Conservation (phyloP, 768 basidiomycete species). For the Termitomyces sp. region DNA sequence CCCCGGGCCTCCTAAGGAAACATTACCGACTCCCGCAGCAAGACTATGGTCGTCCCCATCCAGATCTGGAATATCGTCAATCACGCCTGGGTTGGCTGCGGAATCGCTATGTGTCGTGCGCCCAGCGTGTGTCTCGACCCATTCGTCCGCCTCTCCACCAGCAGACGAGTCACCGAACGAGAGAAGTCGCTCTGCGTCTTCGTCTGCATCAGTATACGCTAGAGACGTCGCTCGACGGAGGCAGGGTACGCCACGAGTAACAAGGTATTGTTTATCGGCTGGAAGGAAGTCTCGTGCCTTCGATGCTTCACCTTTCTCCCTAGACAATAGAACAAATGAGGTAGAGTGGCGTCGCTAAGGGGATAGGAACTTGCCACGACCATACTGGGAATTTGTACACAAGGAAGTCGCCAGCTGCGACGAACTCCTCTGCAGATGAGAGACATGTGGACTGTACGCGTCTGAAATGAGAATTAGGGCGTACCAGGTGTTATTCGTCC, state of each 20-base stretch:
- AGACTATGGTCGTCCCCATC: slow-evolving; percentile 50
- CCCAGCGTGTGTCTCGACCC: slow-evolving; percentile 97
- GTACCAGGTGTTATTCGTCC: slow-evolving; percentile 91
- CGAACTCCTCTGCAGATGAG: slow-evolving; percentile 77
- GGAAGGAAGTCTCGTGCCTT: slow-evolving; percentile 93
- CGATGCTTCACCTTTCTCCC: slow-evolving; percentile 89
- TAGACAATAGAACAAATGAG: slow-evolving; percentile 23
- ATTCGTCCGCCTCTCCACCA: slow-evolving; percentile 71
- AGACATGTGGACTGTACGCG: slow-evolving; percentile 15
- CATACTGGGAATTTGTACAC: slow-evolving; percentile 98
- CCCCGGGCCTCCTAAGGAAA: slow-evolving; percentile 36
- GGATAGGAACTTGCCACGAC: slow-evolving; percentile 68
- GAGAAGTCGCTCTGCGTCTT: slow-evolving; percentile 91
- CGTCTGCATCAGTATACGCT: slow-evolving; percentile 92
- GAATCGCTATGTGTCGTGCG: slow-evolving; percentile 49
- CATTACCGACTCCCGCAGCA: slow-evolving; percentile 34
- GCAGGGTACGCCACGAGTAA: slow-evolving; percentile 95
- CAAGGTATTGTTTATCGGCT: slow-evolving; percentile 90
- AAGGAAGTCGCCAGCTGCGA: slow-evolving; percentile 95
- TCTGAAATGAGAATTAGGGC: slow-evolving; percentile 16
- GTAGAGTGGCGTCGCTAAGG: background rate
- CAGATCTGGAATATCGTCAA: slow-evolving; percentile 85
- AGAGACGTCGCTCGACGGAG: slow-evolving; percentile 88
- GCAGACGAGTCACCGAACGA: slow-evolving; percentile 66
- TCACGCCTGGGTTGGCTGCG: slow-evolving; percentile 53